Base-by-base conservation (phyloP, 2,329 filamentous ascomycete genomes). In the Neofusicoccum ribis region DNA sequence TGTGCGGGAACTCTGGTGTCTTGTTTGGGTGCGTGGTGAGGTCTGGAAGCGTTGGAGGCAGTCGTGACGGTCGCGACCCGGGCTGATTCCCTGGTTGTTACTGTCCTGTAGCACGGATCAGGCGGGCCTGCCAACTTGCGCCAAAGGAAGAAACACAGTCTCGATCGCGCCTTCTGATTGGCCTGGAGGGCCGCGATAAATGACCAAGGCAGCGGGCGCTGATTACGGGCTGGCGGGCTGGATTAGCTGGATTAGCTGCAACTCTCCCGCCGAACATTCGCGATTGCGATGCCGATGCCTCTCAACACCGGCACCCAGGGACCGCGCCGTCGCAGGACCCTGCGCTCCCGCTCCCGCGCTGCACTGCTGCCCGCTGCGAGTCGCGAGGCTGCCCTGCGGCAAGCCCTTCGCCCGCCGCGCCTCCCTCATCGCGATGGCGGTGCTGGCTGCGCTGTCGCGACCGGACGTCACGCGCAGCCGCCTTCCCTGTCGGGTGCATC, bases 81-180 rank as follows among this genome's bases (percentile, higher is more conserved):
- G 54, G 54, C 39, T 31, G 27, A 43, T 60, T 36, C 56, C 56
- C 47, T 60, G 56, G 56, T 60, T 60, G 56, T 60, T 47, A 36
- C 56, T 60, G n/a, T 54, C 37, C 41, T 60, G 56, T 60, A 60
- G 56, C 56, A 60, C 56, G 56, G 56, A 60, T 60, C 56, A 60
- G 56, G 56, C 56, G 56, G 56, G 56, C 56, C 56, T 60, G n/a
- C 56, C 56, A 60, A 31, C 27, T 20, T 60, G 56, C 56, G 56
- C 56, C 56, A 60, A 37, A 60, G 56, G 31, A 60, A 60, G 56
- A 46, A 36, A 36, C 56, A 60, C 56, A 44, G 41, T 27, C 56
- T 37, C 11, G 56, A 60, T 23, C n/a, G 56, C 56, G 43, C 23
- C 31, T 15, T 46, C 56, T 60, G 56, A 60, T 60, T 60, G 56